Evolutionary conservation across 2,329 filamentous ascomycete species (phyloP).

Genomic region (Diplodia mutila): DNA sequence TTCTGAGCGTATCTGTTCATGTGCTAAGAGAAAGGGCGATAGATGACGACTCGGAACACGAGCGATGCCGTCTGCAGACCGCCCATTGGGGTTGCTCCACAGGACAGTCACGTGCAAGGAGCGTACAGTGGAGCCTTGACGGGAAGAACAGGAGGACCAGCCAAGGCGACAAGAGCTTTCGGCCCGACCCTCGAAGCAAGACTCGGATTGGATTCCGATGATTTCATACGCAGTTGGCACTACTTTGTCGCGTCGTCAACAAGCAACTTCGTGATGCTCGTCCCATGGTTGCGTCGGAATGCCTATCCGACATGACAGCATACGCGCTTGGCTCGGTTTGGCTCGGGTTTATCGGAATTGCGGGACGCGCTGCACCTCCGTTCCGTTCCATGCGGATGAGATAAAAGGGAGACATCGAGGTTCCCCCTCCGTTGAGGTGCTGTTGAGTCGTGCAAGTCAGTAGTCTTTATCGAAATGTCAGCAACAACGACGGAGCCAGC

Average conservation of each 20-base stretch:
- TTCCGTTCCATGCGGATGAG: background rate
- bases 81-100: slow-evolving; percentile 1
- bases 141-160: background rate
- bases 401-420: background rate
- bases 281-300: background rate
- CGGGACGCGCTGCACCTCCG: background rate
- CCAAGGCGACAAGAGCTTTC: background rate
- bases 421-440: background rate
- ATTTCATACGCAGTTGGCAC: background rate
- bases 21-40: background rate
- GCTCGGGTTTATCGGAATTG: background rate
- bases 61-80: slow-evolving; percentile 16
- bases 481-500: background rate
- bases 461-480: background rate
- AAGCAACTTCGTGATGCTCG: background rate
- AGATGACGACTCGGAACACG: background rate
- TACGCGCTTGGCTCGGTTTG: background rate
- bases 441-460: background rate
- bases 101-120: slow-evolving; percentile 3
- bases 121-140: slow-evolving; percentile 4
- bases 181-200: slow-evolving; percentile 6
- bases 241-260: background rate
- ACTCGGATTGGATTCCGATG: too few relatives aligned
- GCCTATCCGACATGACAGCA: background rate
- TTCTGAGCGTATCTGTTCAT: background rate